Base-by-base conservation (phyloP, 2,329 filamentous ascomycete genomes). In the Colletotrichum acutatum region DNA sequence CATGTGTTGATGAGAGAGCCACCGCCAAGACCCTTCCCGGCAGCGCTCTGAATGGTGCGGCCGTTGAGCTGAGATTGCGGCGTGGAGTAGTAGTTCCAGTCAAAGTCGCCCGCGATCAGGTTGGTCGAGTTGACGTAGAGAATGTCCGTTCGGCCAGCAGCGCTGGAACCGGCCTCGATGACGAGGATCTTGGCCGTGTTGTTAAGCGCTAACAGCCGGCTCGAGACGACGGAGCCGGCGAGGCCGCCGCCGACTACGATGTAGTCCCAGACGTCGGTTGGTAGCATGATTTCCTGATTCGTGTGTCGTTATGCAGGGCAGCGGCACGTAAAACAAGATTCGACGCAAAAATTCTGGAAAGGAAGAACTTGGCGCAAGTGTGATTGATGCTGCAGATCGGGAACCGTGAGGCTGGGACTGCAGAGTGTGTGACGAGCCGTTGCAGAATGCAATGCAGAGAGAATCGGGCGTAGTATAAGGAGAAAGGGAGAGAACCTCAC, bases 1-100 rank as follows among this genome's bases (percentile, higher is more conserved):
- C 81, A 80, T 22, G 79, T 83, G 69, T 87, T 86, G 52, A 84
- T 83, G 3, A 80, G 79, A 1, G 81, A 80, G 5, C 83, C 80
- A 0, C 85, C 85, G 0, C 83, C 82, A 4, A 87, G 78, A 2
- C 80, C 82, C 65, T 84, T 86, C 3, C 81, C 83, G 7, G 80
- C 75, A 34, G 79, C 78, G 26, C 79, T 72, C 6, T 71, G 70
- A 54, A 81, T 69, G 5, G 66, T 56, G 7, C 80, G 80, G 30
- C 76, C 74, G 19, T 75, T 72, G 5, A 80, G 68, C 14, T 76
- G 64, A 1, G 71, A 72, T 32, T 81, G 79, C 2, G 82, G 80
- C 58, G 79, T 78, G 1, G 78, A 80, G n/a, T 76, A 58, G 59
- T 83, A 84, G 19, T 75, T 71, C 79, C 82, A 84, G 71, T 83